A percentile compares a stretch with the other conserved stretches of the same genome.
Conservation (phyloP, 2,329 filamentous ascomycete genomes). For the Phialophora verrucosa region DNA sequence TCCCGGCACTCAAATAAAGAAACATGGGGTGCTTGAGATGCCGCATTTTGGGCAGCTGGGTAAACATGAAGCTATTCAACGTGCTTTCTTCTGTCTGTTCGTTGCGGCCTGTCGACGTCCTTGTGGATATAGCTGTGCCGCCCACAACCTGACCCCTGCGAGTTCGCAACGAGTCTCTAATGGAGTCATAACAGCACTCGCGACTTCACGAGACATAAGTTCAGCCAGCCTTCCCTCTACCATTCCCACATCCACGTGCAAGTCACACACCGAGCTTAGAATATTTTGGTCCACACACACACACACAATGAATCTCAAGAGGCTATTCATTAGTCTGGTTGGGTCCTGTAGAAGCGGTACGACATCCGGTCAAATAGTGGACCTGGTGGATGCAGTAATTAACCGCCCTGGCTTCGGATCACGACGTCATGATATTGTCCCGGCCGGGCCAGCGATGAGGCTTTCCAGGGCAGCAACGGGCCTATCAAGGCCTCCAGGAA, state of each 20-base stretch:
- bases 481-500: neutral
- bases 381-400: neutral
- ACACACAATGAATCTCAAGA: neutral
- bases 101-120: neutral
- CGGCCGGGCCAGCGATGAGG: neutral
- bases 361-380: neutral
- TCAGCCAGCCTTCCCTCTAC: neutral
- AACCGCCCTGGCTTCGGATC: neutral
- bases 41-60: too few species aligned
- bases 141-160: neutral
- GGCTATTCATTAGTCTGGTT: neutral
- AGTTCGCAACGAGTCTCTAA: neutral
- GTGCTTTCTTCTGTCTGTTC: too few species aligned
- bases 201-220: neutral
- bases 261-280: neutral
- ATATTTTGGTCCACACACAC: too few species aligned
- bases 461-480: neutral
- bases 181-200: neutral
- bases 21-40: too few species aligned
- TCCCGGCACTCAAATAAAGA: too few species aligned
- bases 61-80: too few species aligned
- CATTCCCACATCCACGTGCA: neutral
- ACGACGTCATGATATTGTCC: constrained; percentile 9
- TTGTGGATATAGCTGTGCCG: neutral
- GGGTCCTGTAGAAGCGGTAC: neutral